Conservation (phyloP, 371 early-diverging fungal genomes). For the Synchytrium microbalum region DNA sequence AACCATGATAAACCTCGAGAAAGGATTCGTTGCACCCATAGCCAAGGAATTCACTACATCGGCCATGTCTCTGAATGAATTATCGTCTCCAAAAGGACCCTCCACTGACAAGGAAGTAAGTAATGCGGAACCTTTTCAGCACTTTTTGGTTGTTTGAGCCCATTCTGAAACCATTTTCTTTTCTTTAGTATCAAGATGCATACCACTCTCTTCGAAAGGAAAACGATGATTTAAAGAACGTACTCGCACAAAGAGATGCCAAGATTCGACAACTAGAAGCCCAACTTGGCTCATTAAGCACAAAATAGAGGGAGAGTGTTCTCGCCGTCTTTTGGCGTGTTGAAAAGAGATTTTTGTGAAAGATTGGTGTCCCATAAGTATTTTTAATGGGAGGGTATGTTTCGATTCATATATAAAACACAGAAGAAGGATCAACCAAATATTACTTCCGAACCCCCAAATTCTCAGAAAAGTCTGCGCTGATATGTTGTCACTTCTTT, state of each 20-base stretch:
- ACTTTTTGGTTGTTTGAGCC: not conserved
- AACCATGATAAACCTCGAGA: constrained; percentile 70
- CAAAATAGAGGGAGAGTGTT: not conserved
- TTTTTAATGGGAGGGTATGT: no score
- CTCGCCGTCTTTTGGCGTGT: no score
- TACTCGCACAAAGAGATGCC: constrained; percentile 62
- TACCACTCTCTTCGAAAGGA: constrained; percentile 68
- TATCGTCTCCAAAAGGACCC: constrained; percentile 21
- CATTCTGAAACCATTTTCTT: not conserved
- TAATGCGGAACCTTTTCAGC: no score
- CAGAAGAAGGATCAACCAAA: no score
- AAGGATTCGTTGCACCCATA: constrained; percentile 60
- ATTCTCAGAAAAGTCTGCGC: no score
- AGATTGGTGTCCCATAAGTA: no score
- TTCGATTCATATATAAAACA: no score
- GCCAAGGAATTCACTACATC: constrained; percentile 66
- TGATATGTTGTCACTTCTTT: no score
- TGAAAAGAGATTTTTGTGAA: no score
- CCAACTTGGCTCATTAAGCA: constrained; percentile 25
- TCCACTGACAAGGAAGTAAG: constrained; percentile 58
- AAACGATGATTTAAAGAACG: constrained; percentile 74
- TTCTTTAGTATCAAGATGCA: constrained; percentile 60
- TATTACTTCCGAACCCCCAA: no score
- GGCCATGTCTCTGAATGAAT: constrained; percentile 40
- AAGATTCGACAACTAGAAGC: constrained; percentile 75